These are phyloP conservation scores for Blastocystis sp. DNA, from an alignment of 352 stramenopile genomes.

Conservation along the genomic window DNA sequence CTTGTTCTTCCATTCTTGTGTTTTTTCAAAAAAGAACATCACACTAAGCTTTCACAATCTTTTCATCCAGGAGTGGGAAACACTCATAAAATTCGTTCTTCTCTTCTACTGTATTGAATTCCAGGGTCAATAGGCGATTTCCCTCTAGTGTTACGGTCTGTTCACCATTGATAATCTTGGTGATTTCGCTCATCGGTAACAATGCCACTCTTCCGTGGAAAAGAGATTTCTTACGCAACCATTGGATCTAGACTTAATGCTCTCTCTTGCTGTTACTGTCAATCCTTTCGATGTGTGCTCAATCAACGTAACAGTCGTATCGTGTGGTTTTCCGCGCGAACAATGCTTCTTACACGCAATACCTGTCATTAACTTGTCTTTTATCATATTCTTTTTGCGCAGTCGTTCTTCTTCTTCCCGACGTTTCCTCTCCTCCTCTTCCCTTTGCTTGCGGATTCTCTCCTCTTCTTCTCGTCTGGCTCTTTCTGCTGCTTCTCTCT, in stretches of 20 bases:
- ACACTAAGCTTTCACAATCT: slow-evolving; percentile 22
- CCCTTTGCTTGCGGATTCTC: slow-evolving; percentile 1
- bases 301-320: slow-evolving; percentile 16
- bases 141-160: not conserved
- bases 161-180: not conserved
- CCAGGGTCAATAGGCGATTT: not conserved
- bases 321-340: slow-evolving; percentile 6
- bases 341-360: slow-evolving; percentile 54
- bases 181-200: slow-evolving; percentile 3
- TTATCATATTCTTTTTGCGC: slow-evolving; percentile 12
- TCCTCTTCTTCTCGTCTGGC: not conserved
- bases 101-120: slow-evolving; percentile 6
- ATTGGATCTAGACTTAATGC: slow-evolving; percentile 1
- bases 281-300: not conserved
- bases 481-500: not conserved
- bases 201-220: slow-evolving; percentile 20
- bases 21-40: not conserved
- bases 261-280: not conserved
- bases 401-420: slow-evolving; percentile 35
- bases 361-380: slow-evolving; percentile 4
- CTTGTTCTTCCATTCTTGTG: not conserved
- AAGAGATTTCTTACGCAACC: slow-evolving; percentile 20
- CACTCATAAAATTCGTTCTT: slow-evolving; percentile 57
- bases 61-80: slow-evolving; percentile 15
- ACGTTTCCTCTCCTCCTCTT: slow-evolving; percentile 46